Base-by-base conservation (phyloP, 2,329 filamentous ascomycete species). In the Colletotrichum paranaense region DNA sequence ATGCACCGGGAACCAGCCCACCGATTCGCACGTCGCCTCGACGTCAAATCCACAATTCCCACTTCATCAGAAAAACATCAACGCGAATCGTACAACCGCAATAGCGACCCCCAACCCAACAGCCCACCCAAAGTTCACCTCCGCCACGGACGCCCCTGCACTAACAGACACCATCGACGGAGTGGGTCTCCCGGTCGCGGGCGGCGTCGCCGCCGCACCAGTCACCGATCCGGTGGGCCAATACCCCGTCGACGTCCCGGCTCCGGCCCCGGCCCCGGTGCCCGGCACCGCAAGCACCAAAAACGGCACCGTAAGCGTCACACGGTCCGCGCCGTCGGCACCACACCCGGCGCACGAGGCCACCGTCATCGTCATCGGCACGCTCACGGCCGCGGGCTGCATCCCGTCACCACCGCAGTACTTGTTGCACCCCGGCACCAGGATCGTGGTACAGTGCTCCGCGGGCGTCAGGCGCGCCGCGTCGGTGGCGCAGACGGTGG, bases 401-500 rank as follows among this genome's bases (percentile, higher is more conserved):
- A 42, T 42, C 16, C 63, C 66, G 24, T 74, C 62, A 42, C 72
- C 73, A 72, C 77, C 73, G 73, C 77, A 79, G 24, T 75, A 76
- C 68, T 76, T 76, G 12, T 73, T 60, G 24, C 75, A 73, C 28
- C 76, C 76, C 1, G 77, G 80, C 26, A 73, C 56, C 56, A 73
- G 28, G 62, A 82, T 73, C 19, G 81, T 82, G 8, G 82, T 80
- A 57, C 78, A 77, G 62, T 81, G 82, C 69, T 82, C 77, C 3
- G 79, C 75, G 22, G 76, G 77, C n/a, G 80, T 75, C 24, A 85
- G 78, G 24, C 73, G 71, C 2, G 79, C 80, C 0, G 79, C 77
- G 73, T 84, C 78, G 5, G 82, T 82, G 6, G 81, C 75, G 58
- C 80, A 82, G 14, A 84, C 72, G 3, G 80, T 79, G 2, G 80